Conservation (phyloP, 768 basidiomycete species). For the Chalciporus piperatus region DNA sequence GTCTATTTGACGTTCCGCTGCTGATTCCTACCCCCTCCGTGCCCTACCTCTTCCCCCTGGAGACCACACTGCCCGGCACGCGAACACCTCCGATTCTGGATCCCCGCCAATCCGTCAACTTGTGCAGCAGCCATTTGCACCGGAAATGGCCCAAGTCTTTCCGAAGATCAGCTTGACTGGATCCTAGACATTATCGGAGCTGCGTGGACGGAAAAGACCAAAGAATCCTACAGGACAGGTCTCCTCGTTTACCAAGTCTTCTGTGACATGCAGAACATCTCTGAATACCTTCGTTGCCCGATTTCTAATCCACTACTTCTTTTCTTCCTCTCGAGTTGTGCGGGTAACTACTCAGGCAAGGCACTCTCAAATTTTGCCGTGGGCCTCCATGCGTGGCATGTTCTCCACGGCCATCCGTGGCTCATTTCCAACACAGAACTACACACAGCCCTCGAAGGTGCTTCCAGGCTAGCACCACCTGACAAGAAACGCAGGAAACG, state of each 20-base stretch:
- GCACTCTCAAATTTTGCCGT: conserved; percentile 16
- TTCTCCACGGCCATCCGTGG: conserved; percentile 23
- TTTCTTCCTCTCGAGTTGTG: conserved; percentile 7
- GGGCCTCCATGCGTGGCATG: conserved; percentile 25
- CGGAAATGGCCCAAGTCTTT: not conserved
- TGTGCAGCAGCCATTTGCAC: not conserved
- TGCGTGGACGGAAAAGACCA: not conserved
- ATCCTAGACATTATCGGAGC: not conserved
- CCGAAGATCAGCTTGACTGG: not conserved
- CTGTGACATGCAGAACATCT: conserved; percentile 22
- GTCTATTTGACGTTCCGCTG: too few species aligned
- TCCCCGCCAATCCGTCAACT: not conserved
- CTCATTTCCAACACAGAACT: conserved; percentile 6
- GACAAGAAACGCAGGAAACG: not conserved
- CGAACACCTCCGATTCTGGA: not conserved
- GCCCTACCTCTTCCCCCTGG: too few species aligned
- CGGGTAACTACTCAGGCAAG: conserved; percentile 1
- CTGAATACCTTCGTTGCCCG: conserved; percentile 10
- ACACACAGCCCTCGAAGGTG: conserved; percentile 12
- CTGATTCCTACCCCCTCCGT: not conserved
- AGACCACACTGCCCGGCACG: not conserved
- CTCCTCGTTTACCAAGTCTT: conserved; percentile 39
- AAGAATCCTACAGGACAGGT: conserved; percentile 37
- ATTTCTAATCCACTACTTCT: conserved; percentile 5
- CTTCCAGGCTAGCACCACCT: not conserved